Base-by-base conservation (phyloP, 2,329 filamentous ascomycete species). In the Paecilomyces variotii region DNA sequence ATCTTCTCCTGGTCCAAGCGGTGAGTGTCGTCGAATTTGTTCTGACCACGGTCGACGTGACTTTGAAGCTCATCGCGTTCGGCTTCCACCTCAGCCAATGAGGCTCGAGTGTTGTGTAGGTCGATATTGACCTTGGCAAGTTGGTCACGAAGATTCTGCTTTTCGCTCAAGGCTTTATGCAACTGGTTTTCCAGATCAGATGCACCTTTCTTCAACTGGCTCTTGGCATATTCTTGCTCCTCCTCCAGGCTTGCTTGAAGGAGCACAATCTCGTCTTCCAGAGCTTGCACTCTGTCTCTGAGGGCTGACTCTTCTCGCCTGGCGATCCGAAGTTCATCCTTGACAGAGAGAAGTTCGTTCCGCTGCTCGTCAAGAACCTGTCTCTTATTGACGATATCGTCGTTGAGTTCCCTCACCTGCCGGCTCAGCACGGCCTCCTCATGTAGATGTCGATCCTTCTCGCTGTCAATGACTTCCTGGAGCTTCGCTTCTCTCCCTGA, bases 231-330 rank as follows among this genome's bases (percentile, higher is more conserved):
- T 62, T 87, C 83, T 51, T 82, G 81, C 69, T 88, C 86, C 60
- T 87, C 82, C 55, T 89, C 86, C 51, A 87, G 72, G 39, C 81
- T 83, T 25, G 80, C 79, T 69, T 91, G 87, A 12, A 92, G 74
- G 28, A 90, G 83, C 56, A 90, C 86, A n/a, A 91, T 80, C 69
- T 91, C 89, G 63, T 91, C 88, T 68, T 92, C 87, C 24, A 92
- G 72, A 6, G 81, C 80, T 59, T 88, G 83, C 1, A 86, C 78
- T 69, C 86, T 90, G 63, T 89, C 86, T 54, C 79, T 78, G 60
- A 89, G 79, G 0, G 79, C 70, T 63, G 85, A 82, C 67, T 84
- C 81, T 63, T 87, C 84, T 25, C 87, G 80, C 62, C 86, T 84
- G 27, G 83, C 83, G 55, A 87, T 79, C n/a, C 88, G 84, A 7